Conservation (phyloP, 148 eudicot species). For the Rhododendron vialii region DNA sequence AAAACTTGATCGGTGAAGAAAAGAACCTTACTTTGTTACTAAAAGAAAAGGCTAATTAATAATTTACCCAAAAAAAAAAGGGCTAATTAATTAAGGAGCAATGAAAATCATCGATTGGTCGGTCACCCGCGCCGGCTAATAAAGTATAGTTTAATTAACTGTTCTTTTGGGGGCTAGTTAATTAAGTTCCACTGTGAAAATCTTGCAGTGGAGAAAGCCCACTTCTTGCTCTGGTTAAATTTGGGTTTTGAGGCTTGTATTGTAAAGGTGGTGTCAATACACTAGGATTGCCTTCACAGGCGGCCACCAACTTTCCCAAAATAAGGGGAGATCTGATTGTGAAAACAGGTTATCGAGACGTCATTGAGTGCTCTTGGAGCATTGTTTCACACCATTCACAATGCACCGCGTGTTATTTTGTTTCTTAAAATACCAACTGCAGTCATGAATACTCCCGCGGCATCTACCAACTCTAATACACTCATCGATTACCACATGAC, state of each 20-base stretch:
- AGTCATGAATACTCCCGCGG: background rate
- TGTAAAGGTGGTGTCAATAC: background rate
- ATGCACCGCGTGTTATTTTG: background rate
- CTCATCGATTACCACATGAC: background rate
- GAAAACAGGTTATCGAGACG: no score
- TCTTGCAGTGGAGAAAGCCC: no score
- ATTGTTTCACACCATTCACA: background rate
- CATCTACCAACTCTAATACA: background rate
- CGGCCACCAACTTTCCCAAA: constrained; percentile 23
- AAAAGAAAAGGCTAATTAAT: background rate
- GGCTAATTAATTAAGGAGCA: background rate
- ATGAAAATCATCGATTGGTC: background rate
- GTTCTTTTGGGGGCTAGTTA: background rate
- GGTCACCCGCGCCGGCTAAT: background rate
- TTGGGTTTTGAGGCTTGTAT: background rate
- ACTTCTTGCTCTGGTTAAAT: no score
- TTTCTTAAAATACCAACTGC: background rate
- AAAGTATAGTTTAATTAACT: background rate
- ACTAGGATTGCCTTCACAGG: constrained; percentile 22
- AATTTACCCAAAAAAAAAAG: background rate
- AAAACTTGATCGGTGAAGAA: background rate
- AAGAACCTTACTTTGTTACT: background rate
- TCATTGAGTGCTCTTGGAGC: background rate
- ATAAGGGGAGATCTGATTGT: background rate
- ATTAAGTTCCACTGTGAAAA: background rate